Conservation (phyloP, 805 yeast genomes). For the Debaryomyces prosopidis region DNA sequence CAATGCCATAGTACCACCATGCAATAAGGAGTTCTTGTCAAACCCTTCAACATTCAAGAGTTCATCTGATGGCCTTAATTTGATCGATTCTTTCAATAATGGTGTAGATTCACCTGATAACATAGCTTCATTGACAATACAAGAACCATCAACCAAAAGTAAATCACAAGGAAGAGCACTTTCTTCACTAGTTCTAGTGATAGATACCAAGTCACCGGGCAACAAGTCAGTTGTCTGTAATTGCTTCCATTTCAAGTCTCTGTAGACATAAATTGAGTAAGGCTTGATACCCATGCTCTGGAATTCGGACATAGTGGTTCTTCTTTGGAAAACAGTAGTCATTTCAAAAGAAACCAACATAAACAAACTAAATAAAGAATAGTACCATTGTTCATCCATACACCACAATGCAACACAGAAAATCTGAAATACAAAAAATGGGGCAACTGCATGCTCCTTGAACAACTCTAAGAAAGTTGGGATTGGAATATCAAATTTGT, state of each 20-base stretch:
- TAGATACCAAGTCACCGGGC: slow-evolving; percentile 90
- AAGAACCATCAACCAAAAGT: slow-evolving; percentile 81
- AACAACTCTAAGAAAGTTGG: slow-evolving; percentile 90
- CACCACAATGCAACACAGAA: slow-evolving; percentile 96
- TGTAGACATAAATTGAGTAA: slow-evolving; percentile 68
- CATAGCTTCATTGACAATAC: slow-evolving; percentile 98
- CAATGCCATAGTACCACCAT: slow-evolving; percentile 94
- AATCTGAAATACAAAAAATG: slow-evolving; percentile 94
- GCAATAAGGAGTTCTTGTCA: slow-evolving; percentile 85
- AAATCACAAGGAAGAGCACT: slow-evolving; percentile 94
- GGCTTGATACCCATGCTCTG: slow-evolving; percentile 98
- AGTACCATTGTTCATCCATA: slow-evolving; percentile 96
- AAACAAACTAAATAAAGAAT: slow-evolving; percentile 84
- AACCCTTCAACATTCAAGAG: slow-evolving; percentile 71
- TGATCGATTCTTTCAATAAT: slow-evolving; percentile 85
- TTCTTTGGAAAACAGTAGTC: slow-evolving; percentile 93
- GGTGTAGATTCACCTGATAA: slow-evolving; percentile 98
- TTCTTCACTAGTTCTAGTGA: slow-evolving; percentile 86
- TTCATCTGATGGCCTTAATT: slow-evolving; percentile 75
- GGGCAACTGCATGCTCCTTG: slow-evolving; percentile 97
- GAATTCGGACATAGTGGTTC: slow-evolving; percentile 91
- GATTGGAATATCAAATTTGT: slow-evolving; percentile 90
- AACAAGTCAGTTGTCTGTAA: slow-evolving; percentile 72
- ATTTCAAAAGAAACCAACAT: slow-evolving; percentile 93
- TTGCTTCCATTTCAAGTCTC: slow-evolving; percentile 70